Evolutionary conservation across 441 rosid species (phyloP).

Genomic region (Erodium moschatum): DNA sequence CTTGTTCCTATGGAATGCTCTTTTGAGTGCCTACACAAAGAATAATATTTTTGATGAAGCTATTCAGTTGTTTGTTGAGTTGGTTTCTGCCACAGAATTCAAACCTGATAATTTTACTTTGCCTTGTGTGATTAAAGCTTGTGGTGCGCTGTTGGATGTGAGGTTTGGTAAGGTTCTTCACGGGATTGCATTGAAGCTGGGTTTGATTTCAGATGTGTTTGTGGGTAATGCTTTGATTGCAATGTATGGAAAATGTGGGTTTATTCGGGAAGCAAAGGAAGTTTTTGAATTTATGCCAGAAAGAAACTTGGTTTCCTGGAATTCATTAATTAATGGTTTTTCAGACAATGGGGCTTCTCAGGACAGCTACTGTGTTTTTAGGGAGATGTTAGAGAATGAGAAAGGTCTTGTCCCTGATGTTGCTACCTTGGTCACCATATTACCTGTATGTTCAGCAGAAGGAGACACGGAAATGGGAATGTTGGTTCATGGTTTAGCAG

Average conservation of each 20-base stretch:
- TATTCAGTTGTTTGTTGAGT: slow-evolving; percentile 34
- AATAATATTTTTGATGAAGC: slow-evolving; percentile 42
- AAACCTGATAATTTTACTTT: slow-evolving; percentile 58
- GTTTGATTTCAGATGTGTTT: slow-evolving; percentile 42
- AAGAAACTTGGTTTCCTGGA: slow-evolving; percentile 61
- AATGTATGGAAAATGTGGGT: slow-evolving; percentile 43
- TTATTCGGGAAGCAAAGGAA: slow-evolving; percentile 31
- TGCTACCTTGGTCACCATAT: slow-evolving; percentile 41
- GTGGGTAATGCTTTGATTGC: slow-evolving; percentile 43
- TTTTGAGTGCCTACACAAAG: slow-evolving; percentile 50
- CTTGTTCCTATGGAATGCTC: slow-evolving; percentile 61
- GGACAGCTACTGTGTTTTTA: slow-evolving; percentile 33
- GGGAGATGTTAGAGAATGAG: slow-evolving; percentile 36
- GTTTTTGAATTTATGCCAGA: slow-evolving; percentile 41
- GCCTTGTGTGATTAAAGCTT: slow-evolving; percentile 62
- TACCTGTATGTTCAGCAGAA: slow-evolving; percentile 48
- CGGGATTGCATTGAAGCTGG: slow-evolving; percentile 48
- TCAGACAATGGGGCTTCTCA: slow-evolving; percentile 36
- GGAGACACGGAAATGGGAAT: slow-evolving; percentile 34
- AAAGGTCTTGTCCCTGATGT: slow-evolving; percentile 39
- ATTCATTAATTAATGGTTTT: slow-evolving; percentile 40
- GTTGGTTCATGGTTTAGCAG: slow-evolving; percentile 44
- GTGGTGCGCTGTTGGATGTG: slow-evolving; percentile 37
- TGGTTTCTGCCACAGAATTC: slow-evolving; percentile 31
- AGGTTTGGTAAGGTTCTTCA: slow-evolving; percentile 39